Percentiles rank a stretch among this genome's conserved stretches.
Conservation (phyloP, 257 asterid genomes). For the Nicotiana knightiana region DNA sequence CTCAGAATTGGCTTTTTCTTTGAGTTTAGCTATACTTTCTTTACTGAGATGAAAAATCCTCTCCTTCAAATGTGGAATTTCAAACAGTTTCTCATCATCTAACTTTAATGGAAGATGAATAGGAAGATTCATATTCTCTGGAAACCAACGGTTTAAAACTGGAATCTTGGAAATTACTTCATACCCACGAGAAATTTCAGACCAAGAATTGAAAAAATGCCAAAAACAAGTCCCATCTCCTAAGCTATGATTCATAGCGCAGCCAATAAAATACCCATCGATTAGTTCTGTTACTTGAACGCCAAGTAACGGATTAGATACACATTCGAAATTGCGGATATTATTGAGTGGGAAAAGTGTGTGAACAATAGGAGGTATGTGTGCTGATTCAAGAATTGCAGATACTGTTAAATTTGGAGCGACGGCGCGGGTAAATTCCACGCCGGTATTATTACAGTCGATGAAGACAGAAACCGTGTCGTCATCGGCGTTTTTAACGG, state of each 20-base stretch:
- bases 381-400: conserved; percentile 11
- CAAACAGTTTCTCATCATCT: neutral
- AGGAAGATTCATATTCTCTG: neutral
- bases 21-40: conserved; percentile 19
- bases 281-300: conserved; percentile 34
- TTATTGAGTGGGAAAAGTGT: conserved; percentile 27
- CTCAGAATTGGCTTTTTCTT: conserved; percentile 31
- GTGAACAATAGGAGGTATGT: conserved; percentile 16
- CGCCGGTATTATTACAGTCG: conserved; percentile 6
- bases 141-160: conserved; percentile 25
- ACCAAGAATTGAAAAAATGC: conserved; percentile 48
- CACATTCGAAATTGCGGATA: conserved; percentile 13
- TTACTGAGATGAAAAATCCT: conserved; percentile 31
- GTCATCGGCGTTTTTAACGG: neutral
- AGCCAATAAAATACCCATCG: conserved; percentile 36
- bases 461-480: neutral
- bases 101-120: conserved; percentile 13
- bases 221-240: conserved; percentile 36
- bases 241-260: conserved; percentile 30
- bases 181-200: conserved; percentile 31
- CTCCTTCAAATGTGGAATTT: neutral
- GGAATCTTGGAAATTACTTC: conserved; percentile 16
- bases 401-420: conserved; percentile 6
- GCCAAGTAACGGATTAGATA: conserved; percentile 26
- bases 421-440: conserved; percentile 13